phyloP scores from a whole-genome alignment of 2,329 filamentous ascomycete genomes.

The Chrysoporthe deuterocubensis region DNA sequence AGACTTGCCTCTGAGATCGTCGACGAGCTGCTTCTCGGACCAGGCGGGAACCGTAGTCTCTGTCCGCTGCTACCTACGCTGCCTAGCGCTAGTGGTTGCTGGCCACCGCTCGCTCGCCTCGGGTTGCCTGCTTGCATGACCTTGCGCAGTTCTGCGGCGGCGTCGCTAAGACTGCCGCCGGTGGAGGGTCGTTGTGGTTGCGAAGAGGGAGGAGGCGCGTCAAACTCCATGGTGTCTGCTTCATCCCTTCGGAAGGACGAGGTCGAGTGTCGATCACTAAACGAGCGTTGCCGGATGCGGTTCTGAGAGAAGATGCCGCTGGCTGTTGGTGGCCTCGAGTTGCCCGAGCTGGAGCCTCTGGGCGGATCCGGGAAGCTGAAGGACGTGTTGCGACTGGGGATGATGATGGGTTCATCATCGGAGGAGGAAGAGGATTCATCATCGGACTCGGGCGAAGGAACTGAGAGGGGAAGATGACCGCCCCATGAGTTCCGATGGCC shows the following conservation, averaged over 20 bases:
- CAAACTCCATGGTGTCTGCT: slow-evolving; percentile 23
- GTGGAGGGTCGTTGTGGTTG: slow-evolving; percentile 22
- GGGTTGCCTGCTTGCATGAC: slow-evolving; percentile 53
- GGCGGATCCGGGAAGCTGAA: slow-evolving; percentile 60
- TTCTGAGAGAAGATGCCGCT: slow-evolving; percentile 28
- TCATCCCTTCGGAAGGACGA: slow-evolving; percentile 8
- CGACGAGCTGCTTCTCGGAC: slow-evolving; percentile 36
- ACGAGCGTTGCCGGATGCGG: slow-evolving; percentile 18
- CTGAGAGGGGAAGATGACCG: background rate
- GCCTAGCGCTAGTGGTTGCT: slow-evolving; percentile 24
- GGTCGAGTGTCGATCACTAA: slow-evolving; percentile 18
- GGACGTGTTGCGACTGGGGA: slow-evolving; percentile 63
- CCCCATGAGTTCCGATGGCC: slow-evolving; percentile 16
- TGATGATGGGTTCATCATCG: slow-evolving; percentile 68
- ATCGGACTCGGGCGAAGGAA: slow-evolving; percentile 4
- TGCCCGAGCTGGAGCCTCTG: slow-evolving; percentile 19
- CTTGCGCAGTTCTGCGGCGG: slow-evolving; percentile 63
- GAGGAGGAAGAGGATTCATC: slow-evolving; percentile 59
- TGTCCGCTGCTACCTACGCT: slow-evolving; percentile 39
- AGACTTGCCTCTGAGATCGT: slow-evolving; percentile 57
- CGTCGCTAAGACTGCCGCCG: slow-evolving; percentile 49
- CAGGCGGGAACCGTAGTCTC: slow-evolving; percentile 42
- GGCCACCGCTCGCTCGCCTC: slow-evolving; percentile 31
- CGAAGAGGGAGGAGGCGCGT: slow-evolving; percentile 5
- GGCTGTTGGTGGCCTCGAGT: slow-evolving; percentile 18